Conservation (phyloP, 202 grass and related monocot genomes). For the Zizania palustris region DNA sequence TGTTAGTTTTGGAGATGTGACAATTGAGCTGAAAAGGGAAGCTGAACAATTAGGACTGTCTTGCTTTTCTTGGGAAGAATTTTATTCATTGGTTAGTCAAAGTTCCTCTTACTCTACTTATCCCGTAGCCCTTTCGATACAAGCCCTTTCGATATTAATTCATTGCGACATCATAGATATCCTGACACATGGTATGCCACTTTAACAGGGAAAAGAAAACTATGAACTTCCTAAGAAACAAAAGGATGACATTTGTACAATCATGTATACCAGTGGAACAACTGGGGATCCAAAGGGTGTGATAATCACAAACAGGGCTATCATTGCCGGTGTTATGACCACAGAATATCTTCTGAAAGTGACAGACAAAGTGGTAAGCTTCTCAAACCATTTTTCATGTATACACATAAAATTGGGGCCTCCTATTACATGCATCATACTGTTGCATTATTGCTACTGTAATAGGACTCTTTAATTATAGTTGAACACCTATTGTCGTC, state of each 20-base stretch:
- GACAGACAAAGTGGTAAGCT: constrained; percentile 90
- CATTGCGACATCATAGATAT: neutral
- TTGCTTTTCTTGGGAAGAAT: constrained; percentile 91
- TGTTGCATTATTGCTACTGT: neutral
- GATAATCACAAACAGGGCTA: constrained; percentile 76
- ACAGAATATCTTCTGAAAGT: constrained; percentile 75
- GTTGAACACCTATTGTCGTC: too few species aligned
- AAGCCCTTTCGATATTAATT: neutral
- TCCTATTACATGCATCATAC: neutral
- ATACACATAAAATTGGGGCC: neutral
- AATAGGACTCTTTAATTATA: neutral
- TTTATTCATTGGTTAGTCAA: constrained; percentile 63
- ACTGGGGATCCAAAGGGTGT: constrained; percentile 96
- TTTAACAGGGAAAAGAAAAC: constrained; percentile 52
- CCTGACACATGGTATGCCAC: constrained; percentile 2
- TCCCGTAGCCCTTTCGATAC: too few species aligned
- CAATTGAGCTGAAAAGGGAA: constrained; percentile 64
- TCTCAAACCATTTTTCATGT: constrained; percentile 13
- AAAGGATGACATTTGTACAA: constrained; percentile 84
- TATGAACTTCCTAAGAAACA: constrained; percentile 50
- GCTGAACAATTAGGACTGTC: constrained; percentile 66
- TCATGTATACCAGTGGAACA: constrained; percentile 97
- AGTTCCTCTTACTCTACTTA: constrained; percentile 19
- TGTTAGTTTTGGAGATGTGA: constrained; percentile 81
- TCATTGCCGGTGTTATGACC: constrained; percentile 72